Percentiles rank a stretch among this genome's conserved stretches.
Evolutionary conservation across 2,329 filamentous ascomycete genomes (phyloP).

Genomic region (Periconia digitata): DNA sequence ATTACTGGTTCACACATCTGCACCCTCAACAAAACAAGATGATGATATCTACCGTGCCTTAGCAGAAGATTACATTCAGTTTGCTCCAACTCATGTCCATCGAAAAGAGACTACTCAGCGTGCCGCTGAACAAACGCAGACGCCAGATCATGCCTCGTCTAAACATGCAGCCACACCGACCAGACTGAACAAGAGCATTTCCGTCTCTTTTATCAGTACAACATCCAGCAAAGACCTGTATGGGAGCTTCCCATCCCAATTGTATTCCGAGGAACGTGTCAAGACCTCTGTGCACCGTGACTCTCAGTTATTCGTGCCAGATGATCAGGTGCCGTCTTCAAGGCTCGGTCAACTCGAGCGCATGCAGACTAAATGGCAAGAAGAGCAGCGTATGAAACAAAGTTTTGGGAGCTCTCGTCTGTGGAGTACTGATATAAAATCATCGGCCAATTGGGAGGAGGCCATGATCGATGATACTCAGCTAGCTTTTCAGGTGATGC

Average conservation of each 20-base stretch:
- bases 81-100: slow-evolving; percentile 21
- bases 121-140: not conserved
- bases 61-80: slow-evolving; percentile 45
- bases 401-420: not conserved
- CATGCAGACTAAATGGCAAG: slow-evolving; percentile 27
- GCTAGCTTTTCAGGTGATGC: slow-evolving; percentile 41
- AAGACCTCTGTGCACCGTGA: slow-evolving; percentile 1
- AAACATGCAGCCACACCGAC: not conserved
- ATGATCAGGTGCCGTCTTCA: slow-evolving; percentile 5
- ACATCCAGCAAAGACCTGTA: slow-evolving; percentile 32
- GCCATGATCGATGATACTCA: slow-evolving; percentile 48
- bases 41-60: slow-evolving; percentile 46
- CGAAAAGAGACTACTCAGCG: not conserved
- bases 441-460: not conserved
- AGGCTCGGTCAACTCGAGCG: slow-evolving; percentile 30
- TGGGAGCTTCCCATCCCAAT: slow-evolving; percentile 36
- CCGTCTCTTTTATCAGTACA: not conserved
- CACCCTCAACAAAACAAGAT: slow-evolving; percentile 43
- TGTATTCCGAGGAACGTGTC: slow-evolving; percentile 13
- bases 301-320: not conserved
- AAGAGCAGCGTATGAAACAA: slow-evolving; percentile 2
- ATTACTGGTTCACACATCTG: slow-evolving; percentile 50
- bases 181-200: not conserved
- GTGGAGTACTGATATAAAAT: not conserved
- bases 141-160: not conserved